Percentiles rank a stretch among this genome's conserved stretches.
Evolutionary conservation across 2,329 filamentous ascomycete genomes (phyloP).

Genomic region (Bipolaris gigantea): DNA sequence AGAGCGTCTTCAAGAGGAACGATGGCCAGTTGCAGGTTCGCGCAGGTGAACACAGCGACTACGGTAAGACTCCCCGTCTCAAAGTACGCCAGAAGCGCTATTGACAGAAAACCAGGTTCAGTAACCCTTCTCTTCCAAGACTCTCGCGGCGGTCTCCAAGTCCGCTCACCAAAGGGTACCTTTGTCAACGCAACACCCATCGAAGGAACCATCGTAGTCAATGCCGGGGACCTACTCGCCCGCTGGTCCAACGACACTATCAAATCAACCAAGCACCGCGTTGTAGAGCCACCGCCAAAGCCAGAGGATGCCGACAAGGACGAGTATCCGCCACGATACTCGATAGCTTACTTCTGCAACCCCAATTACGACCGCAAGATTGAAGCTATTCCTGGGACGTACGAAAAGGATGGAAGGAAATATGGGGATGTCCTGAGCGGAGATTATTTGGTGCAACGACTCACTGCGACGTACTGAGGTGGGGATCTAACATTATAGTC

Average conservation of each 20-base stretch:
- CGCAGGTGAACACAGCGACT: constrained; percentile 76
- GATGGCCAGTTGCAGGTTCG: constrained; percentile 73
- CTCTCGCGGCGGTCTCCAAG: constrained; percentile 60
- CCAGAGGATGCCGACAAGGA: constrained; percentile 50
- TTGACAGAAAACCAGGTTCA: constrained; percentile 38
- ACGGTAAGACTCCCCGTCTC: constrained; percentile 43
- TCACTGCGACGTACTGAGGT: constrained; percentile 66
- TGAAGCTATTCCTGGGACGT: constrained; percentile 80
- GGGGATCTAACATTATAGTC: too few relatives aligned
- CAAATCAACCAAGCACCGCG: constrained; percentile 85
- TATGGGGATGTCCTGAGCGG: constrained; percentile 77
- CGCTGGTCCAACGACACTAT: constrained; percentile 92
- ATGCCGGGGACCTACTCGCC: constrained; percentile 83
- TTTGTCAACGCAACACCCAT: constrained; percentile 87
- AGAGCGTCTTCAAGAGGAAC: constrained; percentile 66
- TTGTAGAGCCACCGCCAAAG: constrained; percentile 74
- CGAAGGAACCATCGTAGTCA: constrained; percentile 78
- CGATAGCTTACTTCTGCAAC: constrained; percentile 91
- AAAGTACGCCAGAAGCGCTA: rapidly evolving
- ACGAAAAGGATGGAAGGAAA: constrained; percentile 69
- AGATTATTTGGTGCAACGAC: constrained; percentile 76
- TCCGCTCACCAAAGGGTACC: constrained; percentile 69
- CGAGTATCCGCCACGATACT: constrained; percentile 74
- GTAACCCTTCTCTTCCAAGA: constrained; percentile 55
- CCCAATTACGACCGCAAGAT: constrained; percentile 77